Percentiles rank a stretch among this genome's conserved stretches.
Conservation (phyloP, 139 green algal species). For the Chara braunii region DNA sequence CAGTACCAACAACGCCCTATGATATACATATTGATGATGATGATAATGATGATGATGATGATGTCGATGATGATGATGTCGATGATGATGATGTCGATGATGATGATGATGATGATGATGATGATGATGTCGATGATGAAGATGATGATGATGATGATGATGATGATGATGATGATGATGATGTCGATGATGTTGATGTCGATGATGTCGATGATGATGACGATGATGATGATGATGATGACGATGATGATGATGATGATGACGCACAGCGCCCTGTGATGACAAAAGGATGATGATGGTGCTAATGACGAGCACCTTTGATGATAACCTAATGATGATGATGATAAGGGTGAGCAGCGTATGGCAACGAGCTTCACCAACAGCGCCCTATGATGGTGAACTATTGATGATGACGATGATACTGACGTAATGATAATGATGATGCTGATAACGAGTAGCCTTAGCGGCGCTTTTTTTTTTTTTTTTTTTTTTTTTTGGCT, state of each 20-base stretch:
- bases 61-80: slow-evolving; percentile 7
- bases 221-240: slow-evolving; percentile 22
- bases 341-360: slow-evolving; percentile 13
- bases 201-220: slow-evolving; percentile 16
- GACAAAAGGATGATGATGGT: slow-evolving; percentile 20
- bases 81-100: slow-evolving; percentile 3
- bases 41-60: slow-evolving; percentile 4
- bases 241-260: slow-evolving; percentile 23
- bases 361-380: too few species aligned
- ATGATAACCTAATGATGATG: slow-evolving; percentile 9
- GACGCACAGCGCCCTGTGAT: too few species aligned
- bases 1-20: too few species aligned
- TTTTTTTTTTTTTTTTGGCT: too few species aligned
- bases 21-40: too few species aligned
- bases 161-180: slow-evolving; percentile 20
- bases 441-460: slow-evolving; percentile 11
- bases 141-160: slow-evolving; percentile 20
- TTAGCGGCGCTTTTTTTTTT: too few species aligned
- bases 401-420: background rate
- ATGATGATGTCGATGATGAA: slow-evolving; percentile 9
- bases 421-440: background rate
- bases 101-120: slow-evolving; percentile 1
- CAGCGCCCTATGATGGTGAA: slow-evolving; percentile 7
- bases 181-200: slow-evolving; percentile 13
- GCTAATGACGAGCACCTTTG: slow-evolving; percentile 2